These are phyloP conservation scores for Acacia crassicarpa DNA, from an alignment of 306 rosid genomes.

Conservation along the genomic window DNA sequence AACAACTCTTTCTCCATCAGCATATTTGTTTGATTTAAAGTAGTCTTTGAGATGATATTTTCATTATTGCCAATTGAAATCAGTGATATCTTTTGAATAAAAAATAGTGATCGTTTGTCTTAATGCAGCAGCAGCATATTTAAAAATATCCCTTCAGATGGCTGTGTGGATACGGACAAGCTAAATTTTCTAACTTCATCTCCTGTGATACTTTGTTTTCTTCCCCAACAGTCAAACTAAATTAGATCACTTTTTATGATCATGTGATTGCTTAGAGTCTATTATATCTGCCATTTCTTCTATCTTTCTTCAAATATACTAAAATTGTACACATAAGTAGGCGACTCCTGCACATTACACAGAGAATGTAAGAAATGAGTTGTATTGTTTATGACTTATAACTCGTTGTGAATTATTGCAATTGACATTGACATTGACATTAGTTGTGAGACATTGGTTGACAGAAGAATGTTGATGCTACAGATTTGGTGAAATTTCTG, in stretches of 20 bases:
- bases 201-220: neutral
- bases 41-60: neutral
- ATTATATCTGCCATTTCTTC: neutral
- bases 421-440: neutral
- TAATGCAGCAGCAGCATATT: neutral
- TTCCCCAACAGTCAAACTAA: neutral
- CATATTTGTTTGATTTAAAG: neutral
- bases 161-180: neutral
- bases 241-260: neutral
- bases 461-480: neutral
- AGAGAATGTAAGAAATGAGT: neutral
- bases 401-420: neutral
- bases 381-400: neutral
- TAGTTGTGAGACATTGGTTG: neutral
- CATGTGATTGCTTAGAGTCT: neutral
- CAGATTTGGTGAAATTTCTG: neutral
- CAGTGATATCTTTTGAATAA: neutral
- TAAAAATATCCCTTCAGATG: neutral
- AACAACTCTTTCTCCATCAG: neutral
- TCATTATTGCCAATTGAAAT: neutral
- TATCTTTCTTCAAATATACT: neutral
- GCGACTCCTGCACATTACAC: neutral
- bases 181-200: neutral
- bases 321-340: too few species aligned
- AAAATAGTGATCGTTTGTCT: neutral